A percentile compares a stretch with the other conserved stretches of the same genome.
phyloP scores from a whole-genome alignment of 495 filamentous ascomycete species.

The Recurvomyces mirabilis region DNA sequence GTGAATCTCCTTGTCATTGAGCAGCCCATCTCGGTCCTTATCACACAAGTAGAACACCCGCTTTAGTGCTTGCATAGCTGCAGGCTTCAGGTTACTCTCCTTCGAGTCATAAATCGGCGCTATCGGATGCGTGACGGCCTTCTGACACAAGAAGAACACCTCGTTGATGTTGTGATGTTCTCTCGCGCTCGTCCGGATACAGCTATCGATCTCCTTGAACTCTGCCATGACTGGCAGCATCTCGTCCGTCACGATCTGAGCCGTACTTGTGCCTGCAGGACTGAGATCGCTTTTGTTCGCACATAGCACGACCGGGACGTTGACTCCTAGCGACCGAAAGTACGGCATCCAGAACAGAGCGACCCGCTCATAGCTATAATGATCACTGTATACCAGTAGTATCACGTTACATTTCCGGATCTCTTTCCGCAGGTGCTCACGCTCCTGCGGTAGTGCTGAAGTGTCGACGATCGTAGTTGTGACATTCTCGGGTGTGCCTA shows the following conservation, averaged over 20 bases:
- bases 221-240: conserved; percentile 98
- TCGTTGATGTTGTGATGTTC: conserved; percentile 95
- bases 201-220: conserved; percentile 97
- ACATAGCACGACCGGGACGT: conserved; percentile 91
- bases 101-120: conserved; percentile 94
- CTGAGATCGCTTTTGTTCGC: conserved; percentile 90
- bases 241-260: conserved; percentile 84
- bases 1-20: conserved; percentile 81
- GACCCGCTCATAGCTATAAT: conserved; percentile 96
- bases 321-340: conserved; percentile 92
- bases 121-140: conserved; percentile 96
- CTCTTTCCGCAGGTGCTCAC: conserved; percentile 76
- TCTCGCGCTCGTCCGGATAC: conserved; percentile 86
- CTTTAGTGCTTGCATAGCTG: conserved; percentile 71
- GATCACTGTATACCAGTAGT: conserved; percentile 91
- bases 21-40: conserved; percentile 88
- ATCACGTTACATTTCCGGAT: conserved; percentile 96
- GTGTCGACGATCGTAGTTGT: conserved; percentile 95
- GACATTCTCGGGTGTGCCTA: conserved; percentile 86
- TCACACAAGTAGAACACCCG: conserved; percentile 92
- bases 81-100: conserved; percentile 73
- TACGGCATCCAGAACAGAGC: conserved; percentile 96
- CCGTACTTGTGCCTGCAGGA: conserved; percentile 42
- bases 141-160: conserved; percentile 93
- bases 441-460: conserved; percentile 86